phyloP scores from a whole-genome alignment of 768 basidiomycete genomes.

The Mycena alexandri region DNA sequence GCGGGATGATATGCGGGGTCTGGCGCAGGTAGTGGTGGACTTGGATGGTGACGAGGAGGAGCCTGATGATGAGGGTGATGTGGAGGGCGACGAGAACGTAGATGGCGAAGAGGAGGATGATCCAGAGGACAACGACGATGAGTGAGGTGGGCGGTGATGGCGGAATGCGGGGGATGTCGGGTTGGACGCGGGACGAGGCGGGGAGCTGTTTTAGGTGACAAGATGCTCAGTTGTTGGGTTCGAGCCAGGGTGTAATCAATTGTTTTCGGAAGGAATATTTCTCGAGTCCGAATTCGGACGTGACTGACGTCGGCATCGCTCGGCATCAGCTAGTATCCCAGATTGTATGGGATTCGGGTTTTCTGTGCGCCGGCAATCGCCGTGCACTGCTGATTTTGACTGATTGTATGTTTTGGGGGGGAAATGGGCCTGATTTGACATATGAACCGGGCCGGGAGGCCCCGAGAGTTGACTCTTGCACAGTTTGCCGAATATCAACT shows the following conservation, averaged over 20 bases:
- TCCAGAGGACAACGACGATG: not conserved
- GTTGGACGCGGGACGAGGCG: too few relatives aligned
- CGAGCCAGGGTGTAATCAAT: too few relatives aligned
- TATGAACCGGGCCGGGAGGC: not conserved
- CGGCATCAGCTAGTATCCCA: too few relatives aligned
- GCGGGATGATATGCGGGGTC: not conserved
- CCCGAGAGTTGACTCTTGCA: too few relatives aligned
- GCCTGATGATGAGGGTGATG: not conserved
- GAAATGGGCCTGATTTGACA: not conserved
- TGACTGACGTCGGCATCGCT: too few relatives aligned
- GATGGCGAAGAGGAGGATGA: not conserved
- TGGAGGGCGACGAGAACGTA: not conserved
- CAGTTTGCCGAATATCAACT: not conserved
- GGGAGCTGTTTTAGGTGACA: too few relatives aligned
- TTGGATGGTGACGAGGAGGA: not conserved
- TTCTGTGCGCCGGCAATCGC: not conserved
- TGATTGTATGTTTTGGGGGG: not conserved
- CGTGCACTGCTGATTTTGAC: too few relatives aligned
- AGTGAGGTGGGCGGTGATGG: too few relatives aligned
- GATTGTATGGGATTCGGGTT: not conserved
- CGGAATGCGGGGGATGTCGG: too few relatives aligned
- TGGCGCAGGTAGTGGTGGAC: not conserved
- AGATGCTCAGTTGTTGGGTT: too few relatives aligned
- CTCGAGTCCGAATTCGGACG: too few relatives aligned
- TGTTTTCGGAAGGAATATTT: too few relatives aligned